These are phyloP conservation scores for Eruca vesicaria DNA, from an alignment of 441 rosid genomes.

Conservation along the genomic window DNA sequence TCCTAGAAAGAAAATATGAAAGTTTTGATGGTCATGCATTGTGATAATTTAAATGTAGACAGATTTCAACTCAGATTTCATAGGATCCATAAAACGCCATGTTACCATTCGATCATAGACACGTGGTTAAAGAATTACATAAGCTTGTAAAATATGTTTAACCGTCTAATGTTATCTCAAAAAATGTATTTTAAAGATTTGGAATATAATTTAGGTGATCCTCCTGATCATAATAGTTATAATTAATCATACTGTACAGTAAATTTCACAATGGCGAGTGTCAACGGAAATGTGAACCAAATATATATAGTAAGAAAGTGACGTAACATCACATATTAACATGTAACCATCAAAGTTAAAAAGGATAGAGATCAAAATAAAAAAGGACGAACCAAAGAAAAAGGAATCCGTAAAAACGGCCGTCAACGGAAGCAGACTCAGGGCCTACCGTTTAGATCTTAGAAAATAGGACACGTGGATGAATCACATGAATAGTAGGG, in stretches of 20 bases:
- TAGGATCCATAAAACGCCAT: no score
- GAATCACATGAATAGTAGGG: slow-evolving; percentile 23
- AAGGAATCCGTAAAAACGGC: slow-evolving; percentile 25
- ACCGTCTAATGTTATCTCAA: neutral
- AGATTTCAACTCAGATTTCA: no score
- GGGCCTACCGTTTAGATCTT: slow-evolving; percentile 23
- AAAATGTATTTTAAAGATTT: neutral
- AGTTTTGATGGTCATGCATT: no score
- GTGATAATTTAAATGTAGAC: no score
- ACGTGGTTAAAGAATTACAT: neutral
- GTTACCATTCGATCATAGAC: no score
- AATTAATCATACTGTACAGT: neutral
- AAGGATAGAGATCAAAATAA: slow-evolving; percentile 5
- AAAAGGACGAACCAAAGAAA: neutral
- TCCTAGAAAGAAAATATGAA: no score
- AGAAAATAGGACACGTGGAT: slow-evolving; percentile 28
- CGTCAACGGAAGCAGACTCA: slow-evolving; percentile 26
- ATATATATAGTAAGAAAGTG: slow-evolving; percentile 7
- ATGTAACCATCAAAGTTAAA: slow-evolving; percentile 19
- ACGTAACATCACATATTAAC: slow-evolving; percentile 23
- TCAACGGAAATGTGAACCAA: neutral
- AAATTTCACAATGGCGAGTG: neutral
- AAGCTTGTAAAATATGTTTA: neutral
- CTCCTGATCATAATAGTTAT: neutral
- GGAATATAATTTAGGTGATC: neutral